Percentiles rank a stretch among this genome's conserved stretches.
Evolutionary conservation across 2,329 filamentous ascomycete genomes (phyloP).

Genomic region (Onygena corvina): DNA sequence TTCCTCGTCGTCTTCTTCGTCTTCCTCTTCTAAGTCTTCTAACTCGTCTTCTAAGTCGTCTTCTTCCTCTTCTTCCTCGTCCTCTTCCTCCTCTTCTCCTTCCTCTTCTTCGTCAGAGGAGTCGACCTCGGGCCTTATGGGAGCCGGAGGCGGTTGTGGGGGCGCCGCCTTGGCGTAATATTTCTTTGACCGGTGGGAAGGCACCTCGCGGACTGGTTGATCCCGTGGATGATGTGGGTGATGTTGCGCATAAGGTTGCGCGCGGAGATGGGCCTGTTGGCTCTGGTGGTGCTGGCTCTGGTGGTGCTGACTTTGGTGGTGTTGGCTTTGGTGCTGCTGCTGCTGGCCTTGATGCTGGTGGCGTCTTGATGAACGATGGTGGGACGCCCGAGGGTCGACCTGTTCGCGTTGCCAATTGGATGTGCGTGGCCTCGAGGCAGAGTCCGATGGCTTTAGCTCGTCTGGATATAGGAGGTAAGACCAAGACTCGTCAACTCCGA

Average conservation of each 20-base stretch:
- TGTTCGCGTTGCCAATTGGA: constrained; percentile 17
- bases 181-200: constrained; percentile 30
- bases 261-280: neutral
- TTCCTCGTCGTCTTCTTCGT: constrained; percentile 7
- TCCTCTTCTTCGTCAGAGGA: constrained; percentile 1
- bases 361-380: constrained; percentile 29
- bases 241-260: neutral
- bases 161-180: constrained; percentile 26
- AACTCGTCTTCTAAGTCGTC: constrained; percentile 25
- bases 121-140: constrained; percentile 47
- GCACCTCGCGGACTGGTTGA: constrained; percentile 27
- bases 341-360: constrained; percentile 15
- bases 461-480: constrained; percentile 32
- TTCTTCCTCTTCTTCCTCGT: neutral
- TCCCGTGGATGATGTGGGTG: neutral
- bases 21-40: constrained; percentile 23
- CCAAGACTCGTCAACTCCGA: constrained; percentile 24
- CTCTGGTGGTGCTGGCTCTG: constrained; percentile 15
- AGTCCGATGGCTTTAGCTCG: constrained; percentile 39
- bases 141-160: constrained; percentile 23
- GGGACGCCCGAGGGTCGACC: constrained; percentile 12
- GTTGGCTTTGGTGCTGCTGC: neutral
- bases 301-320: constrained; percentile 17
- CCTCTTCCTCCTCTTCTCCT: constrained; percentile 9
- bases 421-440: constrained; percentile 33